Evolutionary conservation across 306 rosid species (phyloP).

Genomic region (Trifolium fragiferum): DNA sequence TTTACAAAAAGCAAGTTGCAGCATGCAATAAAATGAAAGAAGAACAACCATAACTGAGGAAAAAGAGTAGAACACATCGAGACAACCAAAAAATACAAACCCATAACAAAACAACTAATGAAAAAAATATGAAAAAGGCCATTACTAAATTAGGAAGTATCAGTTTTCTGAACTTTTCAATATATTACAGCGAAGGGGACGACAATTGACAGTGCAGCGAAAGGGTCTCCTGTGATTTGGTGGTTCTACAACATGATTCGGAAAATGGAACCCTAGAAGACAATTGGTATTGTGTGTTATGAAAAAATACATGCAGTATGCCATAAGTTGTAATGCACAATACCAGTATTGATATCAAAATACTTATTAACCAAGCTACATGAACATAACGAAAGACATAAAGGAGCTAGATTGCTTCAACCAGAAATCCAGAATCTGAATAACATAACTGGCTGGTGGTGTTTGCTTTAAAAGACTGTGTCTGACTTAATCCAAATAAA

Average conservation of each 20-base stretch:
- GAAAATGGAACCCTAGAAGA: background rate
- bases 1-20: background rate
- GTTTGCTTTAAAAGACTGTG: background rate
- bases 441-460: background rate
- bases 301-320: background rate
- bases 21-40: background rate
- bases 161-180: background rate
- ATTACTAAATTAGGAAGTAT: background rate
- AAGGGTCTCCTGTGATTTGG: background rate
- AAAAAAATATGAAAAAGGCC: too few species aligned
- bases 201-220: background rate
- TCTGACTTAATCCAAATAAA: constrained; percentile 70
- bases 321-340: constrained; percentile 2
- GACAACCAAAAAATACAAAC: too few species aligned
- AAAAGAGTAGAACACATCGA: too few species aligned
- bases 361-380: constrained; percentile 28
- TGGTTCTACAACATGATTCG: background rate
- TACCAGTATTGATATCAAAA: background rate
- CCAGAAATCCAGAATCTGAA: background rate
- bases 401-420: constrained; percentile 2
- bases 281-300: background rate
- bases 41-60: too few species aligned
- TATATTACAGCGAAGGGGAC: background rate
- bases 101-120: too few species aligned
- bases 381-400: constrained; percentile 19